phyloP scores from a whole-genome alignment of 768 basidiomycete genomes.

The Lactarius evosmus region DNA sequence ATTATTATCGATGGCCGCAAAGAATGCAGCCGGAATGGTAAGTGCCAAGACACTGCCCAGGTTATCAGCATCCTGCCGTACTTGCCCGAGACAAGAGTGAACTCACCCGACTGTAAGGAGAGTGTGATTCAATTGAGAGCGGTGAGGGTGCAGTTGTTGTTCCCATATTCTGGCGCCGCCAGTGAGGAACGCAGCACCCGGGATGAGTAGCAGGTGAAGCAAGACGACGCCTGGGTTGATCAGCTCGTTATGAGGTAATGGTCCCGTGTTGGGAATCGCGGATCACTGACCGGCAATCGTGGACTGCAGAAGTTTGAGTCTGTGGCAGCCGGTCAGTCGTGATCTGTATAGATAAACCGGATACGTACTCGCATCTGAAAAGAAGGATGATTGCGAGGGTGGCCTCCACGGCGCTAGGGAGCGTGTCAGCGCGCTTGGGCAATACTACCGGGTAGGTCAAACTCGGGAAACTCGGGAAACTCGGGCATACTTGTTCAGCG shows the following conservation, averaged over 20 bases:
- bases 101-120: constrained; percentile 66
- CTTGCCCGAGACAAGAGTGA: background rate
- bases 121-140: constrained; percentile 65
- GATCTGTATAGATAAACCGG: background rate
- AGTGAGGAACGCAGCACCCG: constrained; percentile 66
- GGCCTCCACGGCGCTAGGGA: constrained; percentile 60
- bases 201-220: constrained; percentile 69
- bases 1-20: constrained; percentile 51
- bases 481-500: constrained; percentile 58
- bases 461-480: background rate
- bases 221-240: constrained; percentile 55
- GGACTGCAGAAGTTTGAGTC: constrained; percentile 61
- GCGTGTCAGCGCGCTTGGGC: background rate
- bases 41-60: constrained; percentile 54
- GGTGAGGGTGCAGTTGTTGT: constrained; percentile 64
- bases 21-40: constrained; percentile 65
- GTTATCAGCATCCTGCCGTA: background rate
- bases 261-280: constrained; percentile 6
- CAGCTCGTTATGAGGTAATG: background rate
- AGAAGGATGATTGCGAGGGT: constrained; percentile 67
- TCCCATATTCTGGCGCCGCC: constrained; percentile 66
- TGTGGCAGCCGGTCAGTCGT: constrained; percentile 28
- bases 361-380: constrained; percentile 66
- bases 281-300: constrained; percentile 54
- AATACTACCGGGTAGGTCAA: too few species aligned